Evolutionary conservation across 805 yeast genomes (phyloP), one percentile per base, ranked within the genome.

Genomic region (Ogataea nitratoaversa): DNA sequence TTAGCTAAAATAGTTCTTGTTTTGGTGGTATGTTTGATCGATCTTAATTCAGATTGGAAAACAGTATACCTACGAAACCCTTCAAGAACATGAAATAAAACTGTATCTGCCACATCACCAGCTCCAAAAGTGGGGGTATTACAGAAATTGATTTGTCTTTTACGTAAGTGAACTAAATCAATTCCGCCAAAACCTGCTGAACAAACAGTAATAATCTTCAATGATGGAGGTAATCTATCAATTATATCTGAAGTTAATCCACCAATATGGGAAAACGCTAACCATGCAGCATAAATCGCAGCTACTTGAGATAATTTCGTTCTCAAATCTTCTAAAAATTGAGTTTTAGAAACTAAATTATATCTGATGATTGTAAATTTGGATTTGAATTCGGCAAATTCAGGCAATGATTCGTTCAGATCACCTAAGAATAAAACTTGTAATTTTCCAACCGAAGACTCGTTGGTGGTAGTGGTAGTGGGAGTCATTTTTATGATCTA

Each of bases 61-160:
- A 70, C 59, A 1, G 70, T 58, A 43, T 77, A 76, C 57, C 71
- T 70, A 47, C 93, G 69, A 64, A 81, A 82, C 18, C 78, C 71
- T 29, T 78, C 70, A 42, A 84, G 56, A 0, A 84, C 65, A 48
- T 80, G 68, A 52, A 65, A 72, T 33, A 83, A 62, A 3, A 82
- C 91, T 42, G 80, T 63, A 47, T 85, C 95, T 3, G 90, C 84
- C 20, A 85, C 95, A 13, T 84, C 82, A 30, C 69, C 76, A 1
- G 84, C 76, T 0, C 83, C 78, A 30, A 68, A 64, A 9, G 73
- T 63, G 43, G 85, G 74, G 40, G 79, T 79, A 53, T 85, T 82
- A 44, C 84, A 76, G 44, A 85, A 66, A 7, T 63, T 52, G 20
- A 85, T 74, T 12, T 71, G 72, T 38, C 36, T 36, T 8, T 30